Percentiles rank a stretch among this genome's conserved stretches.
phyloP scores from a whole-genome alignment of 2,329 filamentous ascomycete species.

The Leptodontidium sp. region DNA sequence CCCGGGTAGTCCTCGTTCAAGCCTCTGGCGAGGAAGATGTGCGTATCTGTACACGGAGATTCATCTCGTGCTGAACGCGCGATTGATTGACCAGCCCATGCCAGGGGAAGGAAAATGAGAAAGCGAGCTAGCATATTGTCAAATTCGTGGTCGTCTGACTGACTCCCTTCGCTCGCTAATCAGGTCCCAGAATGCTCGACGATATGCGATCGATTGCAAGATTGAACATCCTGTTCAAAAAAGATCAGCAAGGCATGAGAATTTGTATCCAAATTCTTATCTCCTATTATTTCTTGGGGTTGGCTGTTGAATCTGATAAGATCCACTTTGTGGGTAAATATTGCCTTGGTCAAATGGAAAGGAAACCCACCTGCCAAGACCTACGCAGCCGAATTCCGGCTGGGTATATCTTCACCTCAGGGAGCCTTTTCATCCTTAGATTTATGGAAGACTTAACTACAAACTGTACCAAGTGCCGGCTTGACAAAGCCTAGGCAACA shows the following conservation, averaged over 20 bases:
- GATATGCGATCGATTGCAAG: background rate
- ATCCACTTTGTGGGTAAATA: background rate
- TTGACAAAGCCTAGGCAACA: too few species aligned
- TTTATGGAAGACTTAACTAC: too few species aligned
- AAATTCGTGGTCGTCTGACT: too few species aligned
- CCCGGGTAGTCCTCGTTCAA: constrained; percentile 50
- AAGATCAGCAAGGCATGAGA: background rate
- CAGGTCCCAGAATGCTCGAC: background rate
- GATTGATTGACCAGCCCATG: too few species aligned
- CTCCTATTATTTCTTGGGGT: too few species aligned
- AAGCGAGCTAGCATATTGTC: background rate
- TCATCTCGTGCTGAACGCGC: background rate
- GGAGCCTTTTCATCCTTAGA: too few species aligned
- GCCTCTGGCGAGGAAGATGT: constrained; percentile 38
- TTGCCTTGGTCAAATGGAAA: background rate
- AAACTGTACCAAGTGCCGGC: too few species aligned
- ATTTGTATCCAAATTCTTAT: background rate
- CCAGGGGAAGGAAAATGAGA: too few species aligned
- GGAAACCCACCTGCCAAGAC: background rate
- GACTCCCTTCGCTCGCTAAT: too few species aligned
- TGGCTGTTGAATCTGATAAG: background rate
- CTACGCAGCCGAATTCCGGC: background rate
- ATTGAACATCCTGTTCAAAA: background rate
- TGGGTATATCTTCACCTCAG: background rate
- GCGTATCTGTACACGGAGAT: constrained; percentile 17